Conservation (phyloP, 495 filamentous ascomycete species). For the Lichenothelia convexa region DNA sequence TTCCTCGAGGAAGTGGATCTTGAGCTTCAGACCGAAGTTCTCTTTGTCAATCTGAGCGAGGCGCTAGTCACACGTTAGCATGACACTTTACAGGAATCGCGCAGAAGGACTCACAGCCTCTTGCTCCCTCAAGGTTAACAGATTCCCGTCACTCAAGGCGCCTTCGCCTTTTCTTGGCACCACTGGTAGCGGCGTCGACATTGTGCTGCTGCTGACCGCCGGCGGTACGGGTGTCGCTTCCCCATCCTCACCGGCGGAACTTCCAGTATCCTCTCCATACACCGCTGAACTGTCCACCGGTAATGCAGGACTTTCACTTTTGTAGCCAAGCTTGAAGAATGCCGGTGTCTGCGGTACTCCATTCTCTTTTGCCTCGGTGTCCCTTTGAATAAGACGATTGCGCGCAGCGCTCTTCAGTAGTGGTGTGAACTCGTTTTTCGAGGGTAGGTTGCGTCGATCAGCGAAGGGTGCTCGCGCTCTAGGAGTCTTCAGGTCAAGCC, state of each 20-base stretch:
- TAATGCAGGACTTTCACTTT: slow-evolving; percentile 31
- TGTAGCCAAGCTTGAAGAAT: slow-evolving; percentile 40
- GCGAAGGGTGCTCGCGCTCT: slow-evolving; percentile 46
- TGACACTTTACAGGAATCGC: background rate
- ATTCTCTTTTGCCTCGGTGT: slow-evolving; percentile 27
- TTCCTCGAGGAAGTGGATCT: slow-evolving; percentile 65
- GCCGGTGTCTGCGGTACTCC: slow-evolving; percentile 51
- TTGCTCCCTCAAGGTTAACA: slow-evolving; percentile 79
- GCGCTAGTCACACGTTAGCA: slow-evolving; percentile 25
- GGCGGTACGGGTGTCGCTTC: slow-evolving; percentile 49
- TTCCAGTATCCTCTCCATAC: slow-evolving; percentile 44
- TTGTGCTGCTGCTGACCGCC: slow-evolving; percentile 51
- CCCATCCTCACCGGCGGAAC: slow-evolving; percentile 32
- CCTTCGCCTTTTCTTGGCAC: slow-evolving; percentile 42
- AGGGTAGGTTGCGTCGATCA: slow-evolving; percentile 35
- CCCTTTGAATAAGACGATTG: slow-evolving; percentile 43
- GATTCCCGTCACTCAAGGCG: slow-evolving; percentile 60
- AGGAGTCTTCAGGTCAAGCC: slow-evolving; percentile 48
- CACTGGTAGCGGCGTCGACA: slow-evolving; percentile 56
- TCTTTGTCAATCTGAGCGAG: slow-evolving; percentile 93
- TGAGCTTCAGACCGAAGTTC: slow-evolving; percentile 63
- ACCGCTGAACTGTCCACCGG: slow-evolving; percentile 39
- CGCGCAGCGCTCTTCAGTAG: slow-evolving; percentile 76
- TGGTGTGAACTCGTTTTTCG: slow-evolving; percentile 75
- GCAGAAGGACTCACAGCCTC: slow-evolving; percentile 43